Conservation (phyloP, 345 rosid species). For the Isatis tinctoria region DNA sequence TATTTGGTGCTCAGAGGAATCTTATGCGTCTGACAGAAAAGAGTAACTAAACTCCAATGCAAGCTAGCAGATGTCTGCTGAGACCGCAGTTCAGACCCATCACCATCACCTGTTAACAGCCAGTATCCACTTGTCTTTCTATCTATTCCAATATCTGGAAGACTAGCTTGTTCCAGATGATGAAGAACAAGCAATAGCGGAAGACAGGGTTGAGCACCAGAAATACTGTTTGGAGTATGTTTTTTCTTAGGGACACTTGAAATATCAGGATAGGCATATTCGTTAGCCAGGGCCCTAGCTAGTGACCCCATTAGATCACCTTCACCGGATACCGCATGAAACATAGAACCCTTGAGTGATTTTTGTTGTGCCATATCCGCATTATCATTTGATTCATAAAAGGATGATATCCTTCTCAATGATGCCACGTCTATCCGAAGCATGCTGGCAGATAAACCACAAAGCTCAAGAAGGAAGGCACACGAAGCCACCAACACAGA, state of each 20-base stretch:
- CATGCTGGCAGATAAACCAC: conserved; percentile 84
- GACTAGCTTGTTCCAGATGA: conserved; percentile 95
- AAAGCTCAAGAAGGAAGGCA: conserved; percentile 83
- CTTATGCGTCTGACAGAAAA: conserved; percentile 87
- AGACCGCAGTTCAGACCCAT: conserved; percentile 79
- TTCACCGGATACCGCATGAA: conserved; percentile 50
- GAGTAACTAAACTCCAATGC: conserved; percentile 84
- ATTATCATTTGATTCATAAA: conserved; percentile 51
- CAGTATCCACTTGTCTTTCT: conserved; percentile 90
- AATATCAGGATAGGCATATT: conserved; percentile 50
- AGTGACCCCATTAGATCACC: conserved; percentile 69
- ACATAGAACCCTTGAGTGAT: conserved; percentile 55
- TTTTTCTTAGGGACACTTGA: conserved; percentile 44
- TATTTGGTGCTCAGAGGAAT: conserved; percentile 90
- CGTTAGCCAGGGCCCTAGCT: conserved; percentile 87
- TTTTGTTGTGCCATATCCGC: conserved; percentile 43
- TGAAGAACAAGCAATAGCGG: conserved; percentile 71
- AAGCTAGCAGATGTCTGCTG: conserved; percentile 87
- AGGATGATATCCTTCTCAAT: conserved; percentile 77
- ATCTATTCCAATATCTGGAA: conserved; percentile 50
- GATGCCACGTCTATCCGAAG: conserved; percentile 78
- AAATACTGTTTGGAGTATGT: conserved; percentile 31
- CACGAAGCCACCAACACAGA: conserved; percentile 82
- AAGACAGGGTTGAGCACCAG: conserved; percentile 45
- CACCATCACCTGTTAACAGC: conserved; percentile 81